Percentiles rank a stretch among this genome's conserved stretches.
phyloP scores from a whole-genome alignment of 495 filamentous ascomycete species.

The Oidiodendron maius region DNA sequence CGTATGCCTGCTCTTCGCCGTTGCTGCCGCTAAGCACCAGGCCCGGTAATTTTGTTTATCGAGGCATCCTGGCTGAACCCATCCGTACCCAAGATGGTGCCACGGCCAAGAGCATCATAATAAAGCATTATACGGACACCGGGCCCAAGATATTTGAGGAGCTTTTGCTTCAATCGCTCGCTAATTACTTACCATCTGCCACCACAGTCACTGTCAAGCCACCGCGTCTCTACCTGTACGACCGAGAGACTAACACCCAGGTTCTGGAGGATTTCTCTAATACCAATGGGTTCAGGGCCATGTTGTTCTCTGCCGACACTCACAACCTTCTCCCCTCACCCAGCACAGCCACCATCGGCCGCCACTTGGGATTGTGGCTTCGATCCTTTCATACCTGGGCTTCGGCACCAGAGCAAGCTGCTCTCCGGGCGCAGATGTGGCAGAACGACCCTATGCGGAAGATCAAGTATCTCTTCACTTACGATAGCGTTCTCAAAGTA shows the following conservation, averaged over 20 bases:
- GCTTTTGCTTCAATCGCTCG: too few species aligned
- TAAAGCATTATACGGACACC: too few species aligned
- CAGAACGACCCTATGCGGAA: conserved; percentile 38
- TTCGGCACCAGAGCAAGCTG: conserved; percentile 28
- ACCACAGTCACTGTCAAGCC: conserved; percentile 19
- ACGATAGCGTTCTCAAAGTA: conserved; percentile 31
- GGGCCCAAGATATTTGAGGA: too few species aligned
- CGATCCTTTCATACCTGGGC: conserved; percentile 45
- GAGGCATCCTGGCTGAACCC: too few species aligned
- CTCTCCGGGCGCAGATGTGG: conserved; percentile 26
- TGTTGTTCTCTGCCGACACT: conserved; percentile 28
- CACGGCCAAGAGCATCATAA: too few species aligned
- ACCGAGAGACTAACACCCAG: conserved; percentile 39
- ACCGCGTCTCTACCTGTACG: conserved; percentile 43
- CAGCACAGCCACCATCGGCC: conserved; percentile 31
- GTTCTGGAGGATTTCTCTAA: conserved; percentile 45
- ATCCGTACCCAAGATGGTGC: too few species aligned
- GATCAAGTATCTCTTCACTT: conserved; percentile 32
- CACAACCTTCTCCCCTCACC: conserved; percentile 18
- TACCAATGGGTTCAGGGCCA: conserved; percentile 43
- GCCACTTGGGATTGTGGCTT: conserved; percentile 47
- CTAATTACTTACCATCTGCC: conserved; percentile 25
- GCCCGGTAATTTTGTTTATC: too few species aligned
- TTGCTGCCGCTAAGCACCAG: too few species aligned
- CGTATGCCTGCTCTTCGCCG: too few species aligned